phyloP scores from a whole-genome alignment of 495 filamentous ascomycete genomes.

The Chaetomium cochliodes region DNA sequence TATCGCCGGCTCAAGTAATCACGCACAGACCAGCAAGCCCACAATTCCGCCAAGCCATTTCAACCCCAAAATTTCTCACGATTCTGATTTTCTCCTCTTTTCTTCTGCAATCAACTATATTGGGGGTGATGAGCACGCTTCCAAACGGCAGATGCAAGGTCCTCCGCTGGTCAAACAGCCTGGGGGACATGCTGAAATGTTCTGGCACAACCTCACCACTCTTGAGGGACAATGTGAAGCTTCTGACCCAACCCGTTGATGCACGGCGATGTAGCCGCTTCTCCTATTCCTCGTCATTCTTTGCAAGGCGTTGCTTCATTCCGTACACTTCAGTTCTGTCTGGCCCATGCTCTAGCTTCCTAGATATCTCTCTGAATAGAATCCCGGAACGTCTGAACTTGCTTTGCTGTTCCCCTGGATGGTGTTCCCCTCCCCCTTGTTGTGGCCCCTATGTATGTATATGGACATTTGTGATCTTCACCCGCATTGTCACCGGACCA shows the following conservation, averaged over 20 bases:
- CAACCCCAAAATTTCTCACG: slow-evolving; percentile 18
- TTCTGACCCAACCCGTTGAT: slow-evolving; percentile 57
- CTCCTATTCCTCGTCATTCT: slow-evolving; percentile 6
- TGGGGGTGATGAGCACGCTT: slow-evolving; percentile 57
- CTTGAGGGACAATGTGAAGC: slow-evolving; percentile 56
- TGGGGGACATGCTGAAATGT: slow-evolving; percentile 56
- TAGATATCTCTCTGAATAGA: background rate
- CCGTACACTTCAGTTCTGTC: background rate
- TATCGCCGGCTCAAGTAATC: no score
- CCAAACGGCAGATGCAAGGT: slow-evolving; percentile 38
- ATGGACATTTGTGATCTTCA: background rate
- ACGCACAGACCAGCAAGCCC: slow-evolving; percentile 16
- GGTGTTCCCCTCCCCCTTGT: no score
- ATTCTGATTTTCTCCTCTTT: slow-evolving; percentile 26
- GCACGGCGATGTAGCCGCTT: slow-evolving; percentile 23
- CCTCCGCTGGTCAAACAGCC: slow-evolving; percentile 33
- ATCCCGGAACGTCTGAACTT: background rate
- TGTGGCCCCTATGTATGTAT: no score
- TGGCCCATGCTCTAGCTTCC: background rate
- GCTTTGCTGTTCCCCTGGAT: no score
- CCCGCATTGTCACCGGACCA: background rate
- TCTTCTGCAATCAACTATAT: slow-evolving; percentile 57
- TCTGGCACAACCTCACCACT: slow-evolving; percentile 57
- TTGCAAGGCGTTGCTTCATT: background rate
- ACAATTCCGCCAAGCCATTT: slow-evolving; percentile 10